Evolutionary conservation across 2,329 filamentous ascomycete species (phyloP), one percentile per base, ranked within the genome.

Genomic region (Tolypocladium sp.): DNA sequence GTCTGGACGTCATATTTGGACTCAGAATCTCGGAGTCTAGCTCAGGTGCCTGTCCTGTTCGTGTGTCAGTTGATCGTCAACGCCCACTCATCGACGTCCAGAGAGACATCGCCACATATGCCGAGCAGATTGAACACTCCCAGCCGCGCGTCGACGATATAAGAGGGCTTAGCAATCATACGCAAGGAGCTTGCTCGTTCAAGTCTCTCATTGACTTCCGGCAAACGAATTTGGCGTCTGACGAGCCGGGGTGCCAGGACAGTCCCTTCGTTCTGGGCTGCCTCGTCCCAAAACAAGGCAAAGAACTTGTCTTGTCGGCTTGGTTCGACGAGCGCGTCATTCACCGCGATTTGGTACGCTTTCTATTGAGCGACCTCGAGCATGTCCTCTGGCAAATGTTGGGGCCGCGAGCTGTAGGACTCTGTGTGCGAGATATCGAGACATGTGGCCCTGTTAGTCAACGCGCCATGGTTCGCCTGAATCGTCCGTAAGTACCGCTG

Each of bases 401-500:
- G 42, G 41, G 30, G 17, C 35, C 56, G 9, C 33, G 38, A 13
- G 35, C 25, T 13, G 33, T 17, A 0, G 33, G 20, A 7, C 44
- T 51, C 5, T 27, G 20, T n/a, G 42, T 52, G 42, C 22, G 13
- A 4, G 56, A 57, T 30, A n/a, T 57, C 35, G 56, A 57, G 46
- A 41, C 10, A 7, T 22, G 52, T 25, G 46, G 56, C 13, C 56
- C 56, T 7, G 35, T 41, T 10, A 57, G 44, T 33, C 56, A 57
- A 25, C 56, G 56, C 46, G 56, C 56, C 56, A 52, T 57, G 56
- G 35, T 37, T 30, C 44, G 56, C 37, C 27, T 57, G 35, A 57
- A 57, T 37, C 42, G 56, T 20, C 56, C 56, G 56, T 57, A n/a
- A 40, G 56, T 57, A 20, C 15, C 35, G 5, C 10, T 2, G 10